Conservation (phyloP, 805 yeast genomes). For the Kuraishia molischiana region DNA sequence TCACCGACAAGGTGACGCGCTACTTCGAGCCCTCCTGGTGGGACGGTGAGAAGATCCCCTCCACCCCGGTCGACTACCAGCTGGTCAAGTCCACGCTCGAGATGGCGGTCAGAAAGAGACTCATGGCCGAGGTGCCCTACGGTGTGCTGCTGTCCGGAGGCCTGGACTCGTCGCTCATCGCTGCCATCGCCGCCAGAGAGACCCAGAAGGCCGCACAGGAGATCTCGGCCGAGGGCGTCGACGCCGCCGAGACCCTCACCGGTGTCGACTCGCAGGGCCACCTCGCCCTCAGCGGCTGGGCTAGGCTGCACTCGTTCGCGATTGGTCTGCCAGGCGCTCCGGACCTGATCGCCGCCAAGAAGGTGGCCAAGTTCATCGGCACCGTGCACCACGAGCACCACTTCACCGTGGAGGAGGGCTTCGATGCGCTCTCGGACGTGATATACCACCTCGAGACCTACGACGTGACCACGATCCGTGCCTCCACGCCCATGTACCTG, state of each 20-base stretch:
- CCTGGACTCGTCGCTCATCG: constrained; percentile 91
- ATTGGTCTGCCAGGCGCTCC: constrained; percentile 97
- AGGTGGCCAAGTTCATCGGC: constrained; percentile 93
- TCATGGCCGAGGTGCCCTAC: constrained; percentile 99
- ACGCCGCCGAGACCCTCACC: constrained; percentile 64
- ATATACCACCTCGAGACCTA: constrained; percentile 94
- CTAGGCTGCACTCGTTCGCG: constrained; percentile 89
- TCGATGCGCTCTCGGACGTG: constrained; percentile 91
- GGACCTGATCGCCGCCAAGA: constrained; percentile 90
- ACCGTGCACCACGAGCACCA: constrained; percentile 97
- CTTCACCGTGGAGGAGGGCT: constrained; percentile 93
- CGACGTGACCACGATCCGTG: constrained; percentile 98
- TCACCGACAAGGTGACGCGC: constrained; percentile 75
- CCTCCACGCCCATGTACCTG: constrained; percentile 98
- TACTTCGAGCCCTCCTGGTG: constrained; percentile 94
- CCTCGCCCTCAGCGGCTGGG: constrained; percentile 66
- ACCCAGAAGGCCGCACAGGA: constrained; percentile 66
- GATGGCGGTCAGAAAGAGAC: constrained; percentile 94
- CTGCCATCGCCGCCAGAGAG: constrained; percentile 95
- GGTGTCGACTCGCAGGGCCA: constrained; percentile 91
- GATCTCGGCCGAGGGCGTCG: constrained; percentile 37
- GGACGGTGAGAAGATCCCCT: constrained; percentile 71
- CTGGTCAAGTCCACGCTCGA: constrained; percentile 75
- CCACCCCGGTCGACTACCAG: constrained; percentile 63
- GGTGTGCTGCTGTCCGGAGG: constrained; percentile 98